Conservation (phyloP, 177 flowering plant genomes). For the Vitis hybrid region DNA sequence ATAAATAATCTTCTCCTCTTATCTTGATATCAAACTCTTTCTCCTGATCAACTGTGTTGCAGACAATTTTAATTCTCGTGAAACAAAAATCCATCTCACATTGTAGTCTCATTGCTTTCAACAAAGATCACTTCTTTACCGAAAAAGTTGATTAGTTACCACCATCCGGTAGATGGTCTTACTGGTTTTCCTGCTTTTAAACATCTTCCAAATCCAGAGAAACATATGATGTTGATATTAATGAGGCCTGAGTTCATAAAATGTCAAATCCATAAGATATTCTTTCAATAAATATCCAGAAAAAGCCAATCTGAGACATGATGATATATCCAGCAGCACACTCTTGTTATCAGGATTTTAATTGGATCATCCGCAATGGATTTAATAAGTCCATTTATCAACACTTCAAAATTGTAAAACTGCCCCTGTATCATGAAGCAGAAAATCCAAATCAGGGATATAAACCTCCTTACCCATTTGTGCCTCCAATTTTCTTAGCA, state of each 20-base stretch:
- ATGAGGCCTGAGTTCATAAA: neutral
- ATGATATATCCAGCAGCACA: neutral
- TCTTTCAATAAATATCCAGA: neutral
- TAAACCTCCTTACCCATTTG: constrained; percentile 16
- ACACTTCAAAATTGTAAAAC: neutral
- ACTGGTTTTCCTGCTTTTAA: neutral
- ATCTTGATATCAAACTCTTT: too few relatives aligned
- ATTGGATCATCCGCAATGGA: neutral
- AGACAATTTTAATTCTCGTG: neutral
- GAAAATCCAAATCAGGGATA: constrained; percentile 7
- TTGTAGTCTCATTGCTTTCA: neutral
- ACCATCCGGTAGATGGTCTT: neutral
- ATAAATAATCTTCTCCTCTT: too few relatives aligned
- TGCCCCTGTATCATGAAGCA: neutral
- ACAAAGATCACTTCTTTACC: neutral
- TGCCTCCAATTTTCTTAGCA: constrained; percentile 21
- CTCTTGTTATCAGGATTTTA: too few relatives aligned
- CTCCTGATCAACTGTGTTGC: neutral
- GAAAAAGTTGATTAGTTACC: neutral
- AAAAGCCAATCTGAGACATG: neutral
- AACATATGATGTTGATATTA: neutral
- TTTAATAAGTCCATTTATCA: neutral
- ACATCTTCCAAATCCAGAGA: neutral
- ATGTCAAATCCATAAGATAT: neutral
- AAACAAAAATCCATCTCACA: neutral